These are phyloP conservation scores for Pseudopediastrum boryanum DNA, from an alignment of 139 green algal species.

Conservation along the genomic window DNA sequence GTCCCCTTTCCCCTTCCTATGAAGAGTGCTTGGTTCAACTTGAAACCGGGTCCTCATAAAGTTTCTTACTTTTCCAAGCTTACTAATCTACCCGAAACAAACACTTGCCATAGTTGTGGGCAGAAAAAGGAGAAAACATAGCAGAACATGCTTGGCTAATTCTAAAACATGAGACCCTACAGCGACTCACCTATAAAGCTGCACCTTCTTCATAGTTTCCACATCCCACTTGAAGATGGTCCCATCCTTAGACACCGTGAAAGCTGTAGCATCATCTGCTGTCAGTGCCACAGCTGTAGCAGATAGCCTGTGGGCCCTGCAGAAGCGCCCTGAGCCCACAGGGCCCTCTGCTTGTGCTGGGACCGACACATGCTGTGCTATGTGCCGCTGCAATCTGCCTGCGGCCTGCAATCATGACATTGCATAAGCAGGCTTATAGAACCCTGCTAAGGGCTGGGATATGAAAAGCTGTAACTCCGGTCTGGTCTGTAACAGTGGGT, in stretches of 20 bases:
- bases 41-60: too few relatives aligned
- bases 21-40: too few relatives aligned
- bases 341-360: constrained; percentile 23
- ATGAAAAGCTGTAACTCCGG: background rate
- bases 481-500: background rate
- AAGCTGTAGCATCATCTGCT: constrained; percentile 72
- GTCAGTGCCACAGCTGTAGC: constrained; percentile 80
- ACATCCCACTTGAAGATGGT: constrained; percentile 77
- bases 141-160: too few relatives aligned
- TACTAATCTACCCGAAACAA: too few relatives aligned
- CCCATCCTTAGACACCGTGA: constrained; percentile 85
- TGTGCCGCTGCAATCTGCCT: constrained; percentile 57
- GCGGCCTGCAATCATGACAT: constrained; percentile 30
- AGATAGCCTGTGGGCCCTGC: constrained; percentile 47
- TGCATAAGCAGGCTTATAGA: background rate
- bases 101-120: too few relatives aligned
- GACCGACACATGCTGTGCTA: constrained; percentile 60
- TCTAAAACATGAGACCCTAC: too few relatives aligned
- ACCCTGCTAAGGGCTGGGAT: background rate
- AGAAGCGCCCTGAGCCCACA: constrained; percentile 43
- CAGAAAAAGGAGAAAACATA: too few relatives aligned
- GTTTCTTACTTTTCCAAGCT: too few relatives aligned
- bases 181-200: constrained; percentile 44
- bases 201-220: constrained; percentile 61
- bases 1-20: too few relatives aligned